Conservation (phyloP, 257 asterid genomes). For the Fraxinus americana region DNA sequence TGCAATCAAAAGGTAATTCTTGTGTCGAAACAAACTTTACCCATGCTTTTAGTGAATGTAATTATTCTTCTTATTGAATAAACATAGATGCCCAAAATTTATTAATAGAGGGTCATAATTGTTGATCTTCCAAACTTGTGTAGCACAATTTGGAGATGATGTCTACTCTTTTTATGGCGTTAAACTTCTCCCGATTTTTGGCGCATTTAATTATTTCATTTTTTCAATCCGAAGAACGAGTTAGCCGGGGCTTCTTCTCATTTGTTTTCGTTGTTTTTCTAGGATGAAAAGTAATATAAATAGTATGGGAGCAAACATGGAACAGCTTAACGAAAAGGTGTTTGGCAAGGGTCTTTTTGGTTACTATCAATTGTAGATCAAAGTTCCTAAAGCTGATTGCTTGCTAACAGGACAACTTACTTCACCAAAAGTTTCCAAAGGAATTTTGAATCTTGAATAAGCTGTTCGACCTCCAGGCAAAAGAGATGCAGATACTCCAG, state of each 20-base stretch:
- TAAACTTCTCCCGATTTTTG: too few relatives aligned
- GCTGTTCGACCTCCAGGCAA: too few relatives aligned
- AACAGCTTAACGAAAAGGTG: constrained; percentile 98
- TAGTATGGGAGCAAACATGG: constrained; percentile 98
- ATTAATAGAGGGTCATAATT: background rate
- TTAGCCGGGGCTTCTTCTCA: too few relatives aligned
- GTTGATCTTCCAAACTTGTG: too few relatives aligned
- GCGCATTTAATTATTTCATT: constrained; percentile 3
- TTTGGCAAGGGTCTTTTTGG: constrained; percentile 34
- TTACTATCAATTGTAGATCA: constrained; percentile 27
- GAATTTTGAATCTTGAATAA: too few relatives aligned
- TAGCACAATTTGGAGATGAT: too few relatives aligned
- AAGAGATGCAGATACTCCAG: too few relatives aligned
- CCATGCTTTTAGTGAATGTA: background rate
- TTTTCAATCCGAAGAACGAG: too few relatives aligned
- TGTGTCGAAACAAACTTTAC: constrained; percentile 16
- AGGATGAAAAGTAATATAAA: constrained; percentile 97
- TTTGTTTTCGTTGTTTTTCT: constrained; percentile 35
- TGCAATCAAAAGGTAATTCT: constrained; percentile 80
- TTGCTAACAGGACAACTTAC: too few relatives aligned
- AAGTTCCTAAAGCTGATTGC: too few relatives aligned
- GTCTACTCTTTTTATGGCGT: too few relatives aligned
- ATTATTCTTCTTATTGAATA: background rate
- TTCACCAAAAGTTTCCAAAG: too few relatives aligned
- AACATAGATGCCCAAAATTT: background rate